Conservation (phyloP, 2,329 filamentous ascomycete species). For the Cercospora sesami region DNA sequence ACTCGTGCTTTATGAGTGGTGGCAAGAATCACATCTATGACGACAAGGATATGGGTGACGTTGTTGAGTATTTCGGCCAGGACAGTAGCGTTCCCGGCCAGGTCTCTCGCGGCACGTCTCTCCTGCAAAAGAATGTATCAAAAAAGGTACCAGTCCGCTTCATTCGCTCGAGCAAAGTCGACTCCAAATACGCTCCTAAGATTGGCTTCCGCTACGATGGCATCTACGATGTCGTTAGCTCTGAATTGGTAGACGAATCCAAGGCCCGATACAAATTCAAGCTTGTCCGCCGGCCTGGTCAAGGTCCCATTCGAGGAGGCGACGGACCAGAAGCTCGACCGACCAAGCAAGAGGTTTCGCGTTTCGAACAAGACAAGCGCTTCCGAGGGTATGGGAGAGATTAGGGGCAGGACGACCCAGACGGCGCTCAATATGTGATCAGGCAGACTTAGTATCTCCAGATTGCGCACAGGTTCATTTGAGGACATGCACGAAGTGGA, state of each 20-base stretch:
- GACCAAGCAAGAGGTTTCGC: constrained; percentile 44
- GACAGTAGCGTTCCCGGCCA: constrained; percentile 37
- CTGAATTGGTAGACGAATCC: constrained; percentile 43
- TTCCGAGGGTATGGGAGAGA: constrained; percentile 18
- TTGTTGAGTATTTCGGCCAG: constrained; percentile 56
- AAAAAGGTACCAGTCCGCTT: constrained; percentile 51
- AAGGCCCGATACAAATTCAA: constrained; percentile 52
- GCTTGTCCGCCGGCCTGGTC: constrained; percentile 46
- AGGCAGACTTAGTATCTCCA: no score
- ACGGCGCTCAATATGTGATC: background rate
- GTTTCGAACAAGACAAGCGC: constrained; percentile 29
- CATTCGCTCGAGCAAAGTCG: constrained; percentile 49
- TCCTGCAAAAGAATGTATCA: constrained; percentile 45
- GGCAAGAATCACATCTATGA: constrained; percentile 43
- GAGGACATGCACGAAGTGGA: no score
- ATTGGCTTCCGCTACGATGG: constrained; percentile 60
- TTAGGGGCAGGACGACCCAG: background rate
- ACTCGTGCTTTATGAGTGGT: constrained; percentile 56
- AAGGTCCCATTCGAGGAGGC: constrained; percentile 50
- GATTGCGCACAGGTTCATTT: no score
- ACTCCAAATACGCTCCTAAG: constrained; percentile 47
- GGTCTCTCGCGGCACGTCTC: constrained; percentile 32
- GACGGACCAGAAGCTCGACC: constrained; percentile 45
- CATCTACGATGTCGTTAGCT: constrained; percentile 51
- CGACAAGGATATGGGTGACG: constrained; percentile 53